Percentiles rank a stretch among this genome's conserved stretches.
These are phyloP conservation scores for Moniliella sp. DNA, from an alignment of 1,284 basidiomycete species.

Conservation along the genomic window DNA sequence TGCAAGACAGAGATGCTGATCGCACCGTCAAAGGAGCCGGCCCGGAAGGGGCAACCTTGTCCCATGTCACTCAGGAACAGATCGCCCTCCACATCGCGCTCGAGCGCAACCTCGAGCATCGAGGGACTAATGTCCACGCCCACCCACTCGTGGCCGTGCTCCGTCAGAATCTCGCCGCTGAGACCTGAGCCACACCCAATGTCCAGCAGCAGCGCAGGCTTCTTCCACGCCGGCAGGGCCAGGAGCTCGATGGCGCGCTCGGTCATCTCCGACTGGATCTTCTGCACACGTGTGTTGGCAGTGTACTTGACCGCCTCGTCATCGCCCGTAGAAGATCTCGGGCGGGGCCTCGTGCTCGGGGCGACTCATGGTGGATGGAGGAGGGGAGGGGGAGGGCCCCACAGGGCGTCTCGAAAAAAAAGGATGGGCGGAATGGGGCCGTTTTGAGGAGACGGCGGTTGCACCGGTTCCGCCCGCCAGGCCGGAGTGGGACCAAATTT, in stretches of 20 bases:
- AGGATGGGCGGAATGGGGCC: too few relatives aligned
- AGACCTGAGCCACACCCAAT: constrained; percentile 95
- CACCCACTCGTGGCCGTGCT: constrained; percentile 79
- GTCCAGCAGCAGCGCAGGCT: constrained; percentile 50
- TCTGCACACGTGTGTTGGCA: constrained; percentile 68
- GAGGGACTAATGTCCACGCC: constrained; percentile 87
- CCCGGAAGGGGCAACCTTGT: constrained; percentile 50
- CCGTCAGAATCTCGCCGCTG: constrained; percentile 87
- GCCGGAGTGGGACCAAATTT: too few relatives aligned
- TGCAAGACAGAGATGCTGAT: constrained; percentile 96
- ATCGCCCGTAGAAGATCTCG: constrained; percentile 94
- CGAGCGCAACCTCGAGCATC: constrained; percentile 43
- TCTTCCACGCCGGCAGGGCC: constrained; percentile 44
- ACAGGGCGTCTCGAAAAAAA: too few relatives aligned
- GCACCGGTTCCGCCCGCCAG: too few relatives aligned
- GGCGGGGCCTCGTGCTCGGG: constrained; percentile 88
- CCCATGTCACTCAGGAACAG: constrained; percentile 36
- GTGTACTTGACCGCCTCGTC: constrained; percentile 89
- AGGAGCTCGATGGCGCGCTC: constrained; percentile 79
- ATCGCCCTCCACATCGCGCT: constrained; percentile 29
- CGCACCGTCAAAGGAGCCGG: constrained; percentile 88
- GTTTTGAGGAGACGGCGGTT: too few relatives aligned
- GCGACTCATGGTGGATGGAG: constrained; percentile 67
- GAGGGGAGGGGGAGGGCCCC: too few relatives aligned
- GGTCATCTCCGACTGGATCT: constrained; percentile 94